phyloP scores from a whole-genome alignment of 1,139 yeast species.

The Candida freyschussii region DNA sequence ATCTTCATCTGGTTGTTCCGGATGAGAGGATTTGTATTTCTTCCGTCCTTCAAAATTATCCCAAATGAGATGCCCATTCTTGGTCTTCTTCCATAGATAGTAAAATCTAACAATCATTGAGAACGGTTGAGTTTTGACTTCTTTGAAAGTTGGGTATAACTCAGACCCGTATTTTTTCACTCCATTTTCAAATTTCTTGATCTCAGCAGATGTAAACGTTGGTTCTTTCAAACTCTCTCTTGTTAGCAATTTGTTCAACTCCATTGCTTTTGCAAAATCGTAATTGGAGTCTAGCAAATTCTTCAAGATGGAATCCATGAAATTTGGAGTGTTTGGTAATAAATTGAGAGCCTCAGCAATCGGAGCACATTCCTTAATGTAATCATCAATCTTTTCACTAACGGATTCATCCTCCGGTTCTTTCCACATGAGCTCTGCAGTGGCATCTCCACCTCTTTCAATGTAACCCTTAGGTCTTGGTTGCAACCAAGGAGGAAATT shows the following conservation, averaged over 20 bases:
- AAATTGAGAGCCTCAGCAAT: conserved; percentile 51
- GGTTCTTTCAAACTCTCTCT: conserved; percentile 69
- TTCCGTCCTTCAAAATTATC: conserved; percentile 74
- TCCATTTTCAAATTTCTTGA: conserved; percentile 67
- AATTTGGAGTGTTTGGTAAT: conserved; percentile 60
- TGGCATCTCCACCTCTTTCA: conserved; percentile 81
- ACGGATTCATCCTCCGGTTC: conserved; percentile 36
- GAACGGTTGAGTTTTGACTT: conserved; percentile 64
- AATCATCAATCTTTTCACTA: conserved; percentile 43
- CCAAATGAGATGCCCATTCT: conserved; percentile 73
- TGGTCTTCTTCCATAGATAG: conserved; percentile 87
- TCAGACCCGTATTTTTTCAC: conserved; percentile 76
- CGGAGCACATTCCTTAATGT: conserved; percentile 49
- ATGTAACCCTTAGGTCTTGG: conserved; percentile 74
- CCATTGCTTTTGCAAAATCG: conserved; percentile 41
- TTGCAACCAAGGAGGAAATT: conserved; percentile 72
- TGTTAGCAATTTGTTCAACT: conserved; percentile 39
- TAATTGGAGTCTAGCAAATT: conserved; percentile 50
- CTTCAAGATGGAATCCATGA: conserved; percentile 65
- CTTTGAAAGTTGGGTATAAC: conserved; percentile 63
- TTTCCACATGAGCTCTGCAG: conserved; percentile 69
- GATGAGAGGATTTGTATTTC: conserved; percentile 36
- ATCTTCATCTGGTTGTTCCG: conserved; percentile 33
- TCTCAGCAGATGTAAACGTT: conserved; percentile 59
- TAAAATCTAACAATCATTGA: conserved; percentile 81